These are phyloP conservation scores for Saturnispora kantuleensis DNA, from an alignment of 805 yeast genomes.

Conservation along the genomic window DNA sequence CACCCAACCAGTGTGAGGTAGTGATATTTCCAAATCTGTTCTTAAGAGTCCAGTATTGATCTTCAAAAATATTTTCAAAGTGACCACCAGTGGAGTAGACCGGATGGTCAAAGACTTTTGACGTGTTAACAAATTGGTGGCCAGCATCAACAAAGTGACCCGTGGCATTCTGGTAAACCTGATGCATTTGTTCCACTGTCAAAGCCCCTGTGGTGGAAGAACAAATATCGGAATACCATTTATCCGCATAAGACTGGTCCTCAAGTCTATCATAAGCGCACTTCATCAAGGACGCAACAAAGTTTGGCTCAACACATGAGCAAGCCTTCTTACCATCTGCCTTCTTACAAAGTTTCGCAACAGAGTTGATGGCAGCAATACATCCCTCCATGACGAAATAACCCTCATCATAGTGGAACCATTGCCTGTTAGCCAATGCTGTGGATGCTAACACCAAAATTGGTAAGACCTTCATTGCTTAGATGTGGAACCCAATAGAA, in stretches of 20 bases:
- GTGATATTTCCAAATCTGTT: constrained; percentile 29
- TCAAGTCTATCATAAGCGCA: constrained; percentile 17
- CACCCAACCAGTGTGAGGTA: constrained; percentile 37
- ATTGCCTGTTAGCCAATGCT: constrained; percentile 1
- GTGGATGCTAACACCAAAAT: not conserved
- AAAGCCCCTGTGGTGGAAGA: constrained; percentile 16
- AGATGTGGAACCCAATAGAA: too few relatives aligned
- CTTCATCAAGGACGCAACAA: constrained; percentile 21
- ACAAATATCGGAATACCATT: constrained; percentile 18
- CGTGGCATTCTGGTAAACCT: constrained; percentile 33
- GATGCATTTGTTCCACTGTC: constrained; percentile 26
- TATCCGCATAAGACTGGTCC: constrained; percentile 14
- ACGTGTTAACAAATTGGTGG: constrained; percentile 23
- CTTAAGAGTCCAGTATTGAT: constrained; percentile 19
- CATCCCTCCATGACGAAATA: constrained; percentile 18
- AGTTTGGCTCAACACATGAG: constrained; percentile 21
- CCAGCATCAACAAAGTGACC: constrained; percentile 23
- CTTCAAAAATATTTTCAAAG: constrained; percentile 17
- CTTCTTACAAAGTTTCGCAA: constrained; percentile 17
- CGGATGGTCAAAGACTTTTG: constrained; percentile 29
- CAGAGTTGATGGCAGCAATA: constrained; percentile 13
- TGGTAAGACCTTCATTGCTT: not conserved
- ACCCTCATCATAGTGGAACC: constrained; percentile 5
- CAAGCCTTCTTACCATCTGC: constrained; percentile 11
- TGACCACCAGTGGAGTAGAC: constrained; percentile 17